A percentile compares a stretch with the other conserved stretches of the same genome.
phyloP scores from a whole-genome alignment of 2,329 filamentous ascomycete species.

The Tolypocladium amazonense region DNA sequence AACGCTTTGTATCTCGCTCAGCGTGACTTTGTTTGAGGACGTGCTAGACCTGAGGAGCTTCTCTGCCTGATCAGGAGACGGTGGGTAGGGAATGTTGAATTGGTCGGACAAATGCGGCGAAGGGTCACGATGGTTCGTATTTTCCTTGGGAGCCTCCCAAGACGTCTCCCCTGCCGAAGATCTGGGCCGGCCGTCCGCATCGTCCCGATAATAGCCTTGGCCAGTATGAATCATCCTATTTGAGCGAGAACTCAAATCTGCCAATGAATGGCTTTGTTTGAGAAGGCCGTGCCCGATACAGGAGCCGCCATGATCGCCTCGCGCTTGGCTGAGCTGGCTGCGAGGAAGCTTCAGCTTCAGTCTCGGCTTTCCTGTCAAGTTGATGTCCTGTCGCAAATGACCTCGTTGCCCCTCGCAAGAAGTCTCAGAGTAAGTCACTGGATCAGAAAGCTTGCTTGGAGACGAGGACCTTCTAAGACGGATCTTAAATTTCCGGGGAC shows the following conservation, averaged over 20 bases:
- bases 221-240: slow-evolving; percentile 2
- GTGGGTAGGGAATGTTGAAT: slow-evolving; percentile 23
- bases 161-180: background rate
- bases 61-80: slow-evolving; percentile 8
- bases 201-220: background rate
- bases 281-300: slow-evolving; percentile 12
- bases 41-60: slow-evolving; percentile 4
- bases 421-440: background rate
- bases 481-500: slow-evolving; percentile 16
- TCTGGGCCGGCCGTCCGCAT: background rate
- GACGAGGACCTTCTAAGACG: slow-evolving; percentile 13
- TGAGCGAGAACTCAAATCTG: slow-evolving; percentile 15
- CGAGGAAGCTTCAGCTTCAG: slow-evolving; percentile 23
- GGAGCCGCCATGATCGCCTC: slow-evolving; percentile 5
- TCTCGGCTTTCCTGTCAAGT: slow-evolving; percentile 12
- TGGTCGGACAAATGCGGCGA: slow-evolving; percentile 18
- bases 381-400: slow-evolving; percentile 3
- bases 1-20: slow-evolving; percentile 6
- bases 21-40: slow-evolving; percentile 3
- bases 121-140: slow-evolving; percentile 3
- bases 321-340: slow-evolving; percentile 13
- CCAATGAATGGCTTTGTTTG: slow-evolving; percentile 21
- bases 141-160: slow-evolving; percentile 4
- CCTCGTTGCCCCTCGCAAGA: background rate
- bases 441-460: background rate